A percentile compares a stretch with the other conserved stretches of the same genome.
Evolutionary conservation across 73 alveolate genomes (phyloP).

Genomic region (Tetrahymena malaccensis): DNA sequence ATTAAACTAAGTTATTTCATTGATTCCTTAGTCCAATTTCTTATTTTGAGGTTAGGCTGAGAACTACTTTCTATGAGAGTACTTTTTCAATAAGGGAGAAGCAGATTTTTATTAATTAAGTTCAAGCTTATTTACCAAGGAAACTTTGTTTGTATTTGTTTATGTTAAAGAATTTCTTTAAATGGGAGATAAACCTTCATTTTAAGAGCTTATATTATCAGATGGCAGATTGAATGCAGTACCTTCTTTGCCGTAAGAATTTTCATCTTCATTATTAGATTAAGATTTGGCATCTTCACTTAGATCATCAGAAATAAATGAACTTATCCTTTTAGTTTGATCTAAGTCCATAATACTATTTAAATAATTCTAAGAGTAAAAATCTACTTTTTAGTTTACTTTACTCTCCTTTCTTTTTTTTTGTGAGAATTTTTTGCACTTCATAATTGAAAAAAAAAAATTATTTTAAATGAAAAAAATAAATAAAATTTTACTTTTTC

Average conservation of each 20-base stretch:
- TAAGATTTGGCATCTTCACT: neutral
- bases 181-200: neutral
- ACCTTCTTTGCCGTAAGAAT: neutral
- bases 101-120: neutral
- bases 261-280: neutral
- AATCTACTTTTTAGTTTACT: neutral
- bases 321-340: neutral
- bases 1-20: neutral
- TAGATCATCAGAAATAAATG: neutral
- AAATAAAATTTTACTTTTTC: neutral
- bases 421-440: neutral
- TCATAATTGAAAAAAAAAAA: neutral
- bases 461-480: neutral
- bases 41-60: neutral
- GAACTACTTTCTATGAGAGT: neutral
- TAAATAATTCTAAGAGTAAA: neutral
- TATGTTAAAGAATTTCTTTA: neutral
- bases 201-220: neutral
- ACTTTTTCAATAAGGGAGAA: neutral
- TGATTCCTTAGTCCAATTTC: neutral
- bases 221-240: neutral
- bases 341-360: neutral
- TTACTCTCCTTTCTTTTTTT: neutral
- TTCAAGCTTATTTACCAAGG: neutral
- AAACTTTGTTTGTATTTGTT: neutral